These are phyloP conservation scores for Gossypium gossypioides DNA, from an alignment of 441 rosid species.

Conservation along the genomic window DNA sequence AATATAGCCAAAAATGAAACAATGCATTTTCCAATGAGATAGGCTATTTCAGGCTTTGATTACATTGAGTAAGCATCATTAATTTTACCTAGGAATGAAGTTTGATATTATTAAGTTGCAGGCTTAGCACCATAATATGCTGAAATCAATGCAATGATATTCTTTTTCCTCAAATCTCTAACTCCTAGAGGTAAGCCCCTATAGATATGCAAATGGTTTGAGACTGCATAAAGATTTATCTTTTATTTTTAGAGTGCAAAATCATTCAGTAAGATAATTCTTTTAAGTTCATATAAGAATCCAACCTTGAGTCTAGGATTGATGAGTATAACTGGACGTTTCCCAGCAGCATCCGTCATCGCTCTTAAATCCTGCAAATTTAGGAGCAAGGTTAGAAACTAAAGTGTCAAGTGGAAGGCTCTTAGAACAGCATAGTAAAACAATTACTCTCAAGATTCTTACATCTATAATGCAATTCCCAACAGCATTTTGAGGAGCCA, in stretches of 20 bases:
- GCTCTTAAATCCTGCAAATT: conserved; percentile 66
- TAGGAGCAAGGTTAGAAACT: conserved; percentile 2
- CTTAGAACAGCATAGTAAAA: conserved; percentile 1
- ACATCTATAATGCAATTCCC: conserved; percentile 91
- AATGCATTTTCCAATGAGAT: background rate
- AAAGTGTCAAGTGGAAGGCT: conserved; percentile 6
- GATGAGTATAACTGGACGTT: conserved; percentile 72
- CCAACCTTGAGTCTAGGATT: conserved; percentile 82
- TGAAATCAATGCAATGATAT: background rate
- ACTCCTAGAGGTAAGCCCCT: background rate
- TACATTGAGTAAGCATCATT: background rate
- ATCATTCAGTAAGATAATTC: conserved; percentile 1
- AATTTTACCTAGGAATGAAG: background rate
- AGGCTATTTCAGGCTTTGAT: background rate
- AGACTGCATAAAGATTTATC: background rate
- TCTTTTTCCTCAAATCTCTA: background rate
- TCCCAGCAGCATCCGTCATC: conserved; percentile 86
- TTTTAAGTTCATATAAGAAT: conserved; percentile 6
- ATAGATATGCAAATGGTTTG: background rate
- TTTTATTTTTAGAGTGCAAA: background rate
- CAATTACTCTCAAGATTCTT: conserved; percentile 21
- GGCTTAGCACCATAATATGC: background rate
- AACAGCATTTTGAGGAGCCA: conserved; percentile 93
- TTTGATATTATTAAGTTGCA: background rate
- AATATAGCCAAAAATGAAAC: background rate